Base-by-base conservation (phyloP, 306 rosid genomes). In the Glycine tomentella region DNA sequence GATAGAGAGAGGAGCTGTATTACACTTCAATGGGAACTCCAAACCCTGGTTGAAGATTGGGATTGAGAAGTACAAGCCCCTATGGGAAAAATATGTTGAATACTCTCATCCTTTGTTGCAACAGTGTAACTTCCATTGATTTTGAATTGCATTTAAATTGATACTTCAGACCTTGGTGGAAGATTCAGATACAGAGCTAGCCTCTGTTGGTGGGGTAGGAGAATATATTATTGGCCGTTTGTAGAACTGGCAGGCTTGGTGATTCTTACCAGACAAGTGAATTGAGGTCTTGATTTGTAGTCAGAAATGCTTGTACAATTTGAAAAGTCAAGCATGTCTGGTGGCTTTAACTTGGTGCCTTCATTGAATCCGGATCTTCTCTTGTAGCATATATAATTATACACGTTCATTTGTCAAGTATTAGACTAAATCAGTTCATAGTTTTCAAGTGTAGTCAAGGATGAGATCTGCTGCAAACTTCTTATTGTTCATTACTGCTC, bases 41-140 rank as follows among this genome's bases (percentile, higher is more conserved):
- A 93, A 93, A 77, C 98, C 98, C 0, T 93, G 98, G 98, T 84
- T 93, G 90, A 93, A 93, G 91, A 93, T 93, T 73, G 98, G 93
- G 58, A 90, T 93, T 34, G 98, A 93, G 66, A 93, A 91, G 87
- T 93, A 93, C 90, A 93, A 91, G 90, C 97, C 90, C 55, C 76
- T 91, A 17, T 93, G 98, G 98, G 97, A 93, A 85, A 93, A 85
- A 85, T 87, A 80, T 46, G 85, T 93, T 10, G 97, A 91, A 78
- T 93, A 91, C 81, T 73, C 91, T 45, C 97, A 93, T 82, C 85
- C 91, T 52, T 75, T 88, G 36, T 49, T 93, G 85, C 94, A 91
- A 74, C 87, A 84, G 51, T 93, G 98, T 87, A 93, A 91, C 66
- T 93, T 90, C 55, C 93, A 86, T 83, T 90, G 90, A 89, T 78